A percentile compares a stretch with the other conserved stretches of the same genome.
These are phyloP conservation scores for Edaphochlamys debaryana DNA, from an alignment of 139 green algal genomes.

Conservation along the genomic window DNA sequence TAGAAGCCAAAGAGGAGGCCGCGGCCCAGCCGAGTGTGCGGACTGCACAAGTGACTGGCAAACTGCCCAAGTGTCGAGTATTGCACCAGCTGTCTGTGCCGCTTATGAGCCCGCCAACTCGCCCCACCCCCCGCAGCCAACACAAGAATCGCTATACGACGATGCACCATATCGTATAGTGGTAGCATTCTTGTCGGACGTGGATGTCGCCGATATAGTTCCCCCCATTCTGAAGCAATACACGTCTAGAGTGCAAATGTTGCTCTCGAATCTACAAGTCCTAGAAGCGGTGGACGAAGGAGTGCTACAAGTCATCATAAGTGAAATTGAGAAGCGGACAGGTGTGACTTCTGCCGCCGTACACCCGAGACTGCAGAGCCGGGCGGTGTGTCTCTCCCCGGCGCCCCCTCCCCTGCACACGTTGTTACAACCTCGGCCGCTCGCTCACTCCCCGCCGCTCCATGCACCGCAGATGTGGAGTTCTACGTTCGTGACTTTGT, in stretches of 20 bases:
- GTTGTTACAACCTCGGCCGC: not conserved
- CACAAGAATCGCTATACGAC: not conserved
- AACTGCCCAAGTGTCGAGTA: not conserved
- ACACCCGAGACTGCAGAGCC: no score
- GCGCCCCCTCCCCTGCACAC: not conserved
- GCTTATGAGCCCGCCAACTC: not conserved
- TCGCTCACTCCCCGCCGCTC: not conserved
- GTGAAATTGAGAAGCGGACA: not conserved
- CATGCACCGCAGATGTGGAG: not conserved
- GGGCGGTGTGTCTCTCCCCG: not conserved
- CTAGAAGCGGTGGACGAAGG: not conserved
- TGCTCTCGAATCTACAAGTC: constrained; percentile 18
- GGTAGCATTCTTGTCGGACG: not conserved
- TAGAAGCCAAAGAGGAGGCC: no score
- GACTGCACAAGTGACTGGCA: no score
- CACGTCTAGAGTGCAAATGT: constrained; percentile 12
- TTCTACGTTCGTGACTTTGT: constrained; percentile 28
- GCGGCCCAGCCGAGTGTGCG: not conserved
- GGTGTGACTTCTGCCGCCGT: not conserved
- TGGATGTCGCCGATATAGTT: constrained; percentile 11
- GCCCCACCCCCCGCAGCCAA: not conserved
- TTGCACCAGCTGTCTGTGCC: no score
- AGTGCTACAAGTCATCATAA: not conserved
- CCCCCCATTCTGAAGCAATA: constrained; percentile 8
- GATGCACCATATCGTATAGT: constrained; percentile 10